phyloP scores from a whole-genome alignment of 306 rosid species.

The Sesbania bispinosa region DNA sequence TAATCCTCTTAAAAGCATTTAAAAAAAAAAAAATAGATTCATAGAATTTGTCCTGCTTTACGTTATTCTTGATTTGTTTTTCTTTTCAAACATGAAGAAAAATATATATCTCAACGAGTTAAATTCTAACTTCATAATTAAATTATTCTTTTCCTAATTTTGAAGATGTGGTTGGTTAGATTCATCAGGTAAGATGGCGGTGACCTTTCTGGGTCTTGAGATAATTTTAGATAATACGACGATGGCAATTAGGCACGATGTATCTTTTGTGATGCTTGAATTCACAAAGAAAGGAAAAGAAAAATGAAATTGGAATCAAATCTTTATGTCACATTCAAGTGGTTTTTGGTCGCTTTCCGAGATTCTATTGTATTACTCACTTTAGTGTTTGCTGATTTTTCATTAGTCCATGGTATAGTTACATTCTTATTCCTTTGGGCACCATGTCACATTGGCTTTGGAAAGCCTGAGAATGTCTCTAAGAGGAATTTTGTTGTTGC shows the following conservation, averaged over 20 bases:
- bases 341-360: neutral
- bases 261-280: neutral
- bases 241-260: constrained; percentile 4
- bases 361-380: constrained; percentile 10
- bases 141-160: neutral
- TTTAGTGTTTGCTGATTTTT: too few species aligned
- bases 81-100: neutral
- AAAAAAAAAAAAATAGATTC: neutral
- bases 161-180: neutral
- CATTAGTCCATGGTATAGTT: too few species aligned
- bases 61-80: neutral
- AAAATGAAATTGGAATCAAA: constrained; percentile 23
- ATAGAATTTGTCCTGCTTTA: neutral
- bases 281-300: neutral
- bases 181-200: neutral
- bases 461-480: too few species aligned
- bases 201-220: neutral
- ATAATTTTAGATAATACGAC: neutral
- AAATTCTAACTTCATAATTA: neutral
- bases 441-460: neutral
- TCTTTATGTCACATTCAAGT: constrained; percentile 33
- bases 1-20: neutral
- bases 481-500: neutral
- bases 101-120: neutral
- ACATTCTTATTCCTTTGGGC: neutral